Evolutionary conservation across 2,329 filamentous ascomycete species (phyloP).

Genomic region (Nemania abortiva): DNA sequence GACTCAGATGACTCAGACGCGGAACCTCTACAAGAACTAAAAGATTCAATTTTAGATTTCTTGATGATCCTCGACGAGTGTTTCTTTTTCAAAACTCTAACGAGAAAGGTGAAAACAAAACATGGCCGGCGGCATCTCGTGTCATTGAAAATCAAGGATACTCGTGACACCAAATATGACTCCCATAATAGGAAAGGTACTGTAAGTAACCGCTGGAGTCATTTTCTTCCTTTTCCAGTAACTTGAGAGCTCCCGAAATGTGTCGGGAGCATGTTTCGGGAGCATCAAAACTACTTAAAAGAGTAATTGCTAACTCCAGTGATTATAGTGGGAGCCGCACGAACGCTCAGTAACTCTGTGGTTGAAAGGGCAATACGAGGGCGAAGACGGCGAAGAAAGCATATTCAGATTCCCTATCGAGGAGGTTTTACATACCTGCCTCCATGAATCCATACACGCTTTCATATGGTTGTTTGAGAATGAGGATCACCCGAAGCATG

Average conservation of each 20-base stretch:
- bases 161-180: neutral
- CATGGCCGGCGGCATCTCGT: neutral
- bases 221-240: too few species aligned
- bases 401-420: neutral
- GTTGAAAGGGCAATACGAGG: neutral
- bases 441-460: conserved; percentile 13
- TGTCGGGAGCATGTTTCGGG: too few species aligned
- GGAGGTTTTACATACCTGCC: neutral
- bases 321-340: neutral
- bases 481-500: neutral
- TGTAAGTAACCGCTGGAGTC: too few species aligned
- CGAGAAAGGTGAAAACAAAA: conserved; percentile 8
- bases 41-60: conserved; percentile 7
- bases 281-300: too few species aligned
- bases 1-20: too few species aligned
- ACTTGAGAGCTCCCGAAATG: too few species aligned
- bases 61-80: neutral
- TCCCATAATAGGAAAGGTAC: neutral
- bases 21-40: too few species aligned
- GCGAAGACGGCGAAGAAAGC: neutral
- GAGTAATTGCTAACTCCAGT: too few species aligned
- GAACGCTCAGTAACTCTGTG: neutral
- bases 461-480: neutral
- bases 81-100: conserved; percentile 24
- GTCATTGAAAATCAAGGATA: neutral